Evolutionary conservation across 73 alveolate genomes (phyloP), one percentile per base, ranked within the genome.

Genomic region (Tetrahymena thermophila): DNA sequence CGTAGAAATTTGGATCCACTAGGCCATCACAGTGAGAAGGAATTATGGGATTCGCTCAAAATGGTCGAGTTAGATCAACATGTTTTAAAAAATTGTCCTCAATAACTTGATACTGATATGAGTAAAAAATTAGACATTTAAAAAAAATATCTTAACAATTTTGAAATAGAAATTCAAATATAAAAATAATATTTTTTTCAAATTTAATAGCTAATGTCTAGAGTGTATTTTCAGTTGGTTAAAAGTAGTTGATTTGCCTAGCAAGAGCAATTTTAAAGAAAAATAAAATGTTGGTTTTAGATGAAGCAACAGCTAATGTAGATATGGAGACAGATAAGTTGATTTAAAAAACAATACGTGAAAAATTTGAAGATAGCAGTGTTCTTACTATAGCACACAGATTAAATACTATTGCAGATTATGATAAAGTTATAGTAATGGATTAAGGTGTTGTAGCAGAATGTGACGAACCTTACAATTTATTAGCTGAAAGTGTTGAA

Each of bases 1-100:
- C 97, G 98, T 94, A 96, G 94, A 44, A 98, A 98, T 96, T 43
- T 98, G 38, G 99, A 98, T 96, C 99, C 99, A 0, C 95, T 96
- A 94, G 40, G 95, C 84, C 94, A 94, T 34, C 96, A 94, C 93
- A 94, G 89, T 42, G 98, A 98, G n/a, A 94, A 94, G 23, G 94
- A 85, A 23, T 93, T 98, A 44, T 57, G 94, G 96, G 28, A 94
- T 44, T 97, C 96, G 23, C 94, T 98, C 84, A 94, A 97, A 56
- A 44, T 93, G 37, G 97, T 96, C 31, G 94, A 94, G 34, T 94
- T 96, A 38, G 85, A 38, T 14, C 35, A 96, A 21, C 57, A 94
- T 37, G 57, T 94, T 50, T 58, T 85, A 28, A 94, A 50, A 57
- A 35, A 94, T 7, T 71, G 93, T 55, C 93, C 93, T 15, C 40